phyloP scores from a whole-genome alignment of 2,329 filamentous ascomycete species.

The Ascochyta rabiei region DNA sequence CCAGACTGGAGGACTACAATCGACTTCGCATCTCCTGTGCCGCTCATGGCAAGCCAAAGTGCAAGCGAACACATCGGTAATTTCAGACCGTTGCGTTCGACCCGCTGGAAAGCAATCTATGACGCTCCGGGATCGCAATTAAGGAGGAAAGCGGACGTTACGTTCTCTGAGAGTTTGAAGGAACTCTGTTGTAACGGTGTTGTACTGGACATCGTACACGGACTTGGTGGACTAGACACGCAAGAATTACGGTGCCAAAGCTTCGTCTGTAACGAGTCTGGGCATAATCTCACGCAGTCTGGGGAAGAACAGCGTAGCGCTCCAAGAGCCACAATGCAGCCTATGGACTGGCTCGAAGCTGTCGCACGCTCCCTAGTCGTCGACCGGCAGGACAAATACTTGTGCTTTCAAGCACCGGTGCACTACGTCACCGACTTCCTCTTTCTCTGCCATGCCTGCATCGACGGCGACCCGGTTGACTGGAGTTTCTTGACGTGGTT shows the following conservation, averaged over 20 bases:
- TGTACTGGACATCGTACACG: constrained; percentile 31
- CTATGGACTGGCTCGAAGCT: constrained; percentile 27
- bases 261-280: constrained; percentile 26
- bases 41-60: constrained; percentile 43
- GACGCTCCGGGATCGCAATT: constrained; percentile 32
- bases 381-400: constrained; percentile 41
- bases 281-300: constrained; percentile 26
- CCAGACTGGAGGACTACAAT: constrained; percentile 38
- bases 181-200: constrained; percentile 35
- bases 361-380: constrained; percentile 37
- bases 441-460: constrained; percentile 30
- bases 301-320: constrained; percentile 1
- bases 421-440: constrained; percentile 37
- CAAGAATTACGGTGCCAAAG: constrained; percentile 37
- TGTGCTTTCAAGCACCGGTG: constrained; percentile 32
- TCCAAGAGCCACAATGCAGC: constrained; percentile 16
- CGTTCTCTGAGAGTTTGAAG: constrained; percentile 29
- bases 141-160: constrained; percentile 25
- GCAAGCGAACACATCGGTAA: constrained; percentile 37
- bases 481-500: constrained; percentile 39
- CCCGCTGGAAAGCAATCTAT: constrained; percentile 31
- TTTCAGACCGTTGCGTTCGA: constrained; percentile 34
- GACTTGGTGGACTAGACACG: constrained; percentile 32
- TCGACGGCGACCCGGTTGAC: constrained; percentile 27
- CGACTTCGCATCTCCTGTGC: constrained; percentile 39